A percentile compares a stretch with the other conserved stretches of the same genome.
phyloP scores from a whole-genome alignment of 2,329 filamentous ascomycete species.

The Talaromyces sp. region DNA sequence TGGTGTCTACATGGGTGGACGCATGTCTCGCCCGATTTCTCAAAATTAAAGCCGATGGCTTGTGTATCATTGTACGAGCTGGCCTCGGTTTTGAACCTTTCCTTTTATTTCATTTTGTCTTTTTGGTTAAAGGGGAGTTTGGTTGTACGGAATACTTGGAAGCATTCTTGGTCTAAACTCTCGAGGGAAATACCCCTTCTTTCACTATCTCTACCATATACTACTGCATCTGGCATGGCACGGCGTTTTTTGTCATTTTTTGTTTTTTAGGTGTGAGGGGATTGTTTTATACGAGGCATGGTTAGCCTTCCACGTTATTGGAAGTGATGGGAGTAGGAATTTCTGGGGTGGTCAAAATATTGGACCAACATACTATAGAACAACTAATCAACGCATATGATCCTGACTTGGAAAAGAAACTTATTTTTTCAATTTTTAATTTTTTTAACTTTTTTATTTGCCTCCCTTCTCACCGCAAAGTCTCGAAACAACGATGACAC shows the following conservation, averaged over 20 bases:
- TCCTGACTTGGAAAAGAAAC: background rate
- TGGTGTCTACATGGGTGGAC: slow-evolving; percentile 35
- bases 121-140: slow-evolving; percentile 4
- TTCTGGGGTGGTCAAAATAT: background rate
- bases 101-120: background rate
- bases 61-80: slow-evolving; percentile 7
- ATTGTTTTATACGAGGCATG: background rate
- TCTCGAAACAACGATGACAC: background rate
- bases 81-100: slow-evolving; percentile 6
- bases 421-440: background rate
- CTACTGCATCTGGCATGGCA: slow-evolving; percentile 12
- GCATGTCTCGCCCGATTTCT: slow-evolving; percentile 26
- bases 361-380: background rate
- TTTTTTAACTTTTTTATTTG: background rate
- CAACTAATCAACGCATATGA: background rate
- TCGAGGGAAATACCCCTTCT: slow-evolving; percentile 6
- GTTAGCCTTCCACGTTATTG: background rate
- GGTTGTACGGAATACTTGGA: slow-evolving; percentile 4
- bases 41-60: background rate
- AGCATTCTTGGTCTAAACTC: slow-evolving; percentile 2
- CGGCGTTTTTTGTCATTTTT: slow-evolving; percentile 7
- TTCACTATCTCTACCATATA: slow-evolving; percentile 3
- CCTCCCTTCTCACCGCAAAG: too few relatives aligned
- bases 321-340: background rate
- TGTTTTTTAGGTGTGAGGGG: background rate